These are phyloP conservation scores for Teratosphaeria pseudoeucalypti DNA, from an alignment of 2,329 filamentous ascomycete genomes.

Conservation along the genomic window DNA sequence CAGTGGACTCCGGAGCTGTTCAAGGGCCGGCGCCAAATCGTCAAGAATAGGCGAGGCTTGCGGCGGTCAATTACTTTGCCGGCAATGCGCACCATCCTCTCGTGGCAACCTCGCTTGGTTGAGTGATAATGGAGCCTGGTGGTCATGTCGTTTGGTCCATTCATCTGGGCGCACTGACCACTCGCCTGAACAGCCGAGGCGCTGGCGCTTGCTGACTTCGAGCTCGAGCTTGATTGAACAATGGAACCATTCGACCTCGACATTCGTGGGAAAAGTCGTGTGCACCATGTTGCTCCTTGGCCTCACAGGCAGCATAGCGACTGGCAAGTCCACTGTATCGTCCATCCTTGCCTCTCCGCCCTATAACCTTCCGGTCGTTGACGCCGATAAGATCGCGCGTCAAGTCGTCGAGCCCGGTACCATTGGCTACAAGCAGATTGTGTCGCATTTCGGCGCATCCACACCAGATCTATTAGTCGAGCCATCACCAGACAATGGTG, in stretches of 20 bases:
- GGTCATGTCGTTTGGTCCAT: not conserved
- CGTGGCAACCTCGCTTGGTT: not conserved
- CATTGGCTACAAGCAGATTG: slow-evolving; percentile 68
- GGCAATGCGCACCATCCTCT: not conserved
- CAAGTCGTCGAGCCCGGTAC: slow-evolving; percentile 92
- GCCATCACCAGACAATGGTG: slow-evolving; percentile 32
- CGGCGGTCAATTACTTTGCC: not conserved
- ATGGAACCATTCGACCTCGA: not conserved
- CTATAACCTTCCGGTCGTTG: slow-evolving; percentile 80
- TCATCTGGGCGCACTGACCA: not conserved
- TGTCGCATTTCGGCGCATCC: slow-evolving; percentile 66
- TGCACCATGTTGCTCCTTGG: slow-evolving; percentile 81
- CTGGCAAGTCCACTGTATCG: slow-evolving; percentile 94
- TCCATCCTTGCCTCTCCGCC: slow-evolving; percentile 67
- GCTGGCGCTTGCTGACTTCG: not conserved
- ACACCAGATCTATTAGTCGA: slow-evolving; percentile 78
- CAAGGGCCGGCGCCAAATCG: not conserved
- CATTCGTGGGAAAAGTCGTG: not conserved
- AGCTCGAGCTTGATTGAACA: not conserved
- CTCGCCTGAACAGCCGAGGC: not conserved
- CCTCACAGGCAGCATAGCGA: slow-evolving; percentile 92
- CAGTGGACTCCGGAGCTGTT: not conserved
- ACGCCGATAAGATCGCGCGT: slow-evolving; percentile 85
- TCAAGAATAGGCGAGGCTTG: not conserved
- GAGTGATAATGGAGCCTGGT: not conserved